Conservation (phyloP, 108 stramenopile species). For the Discostella pseudostelligera region DNA sequence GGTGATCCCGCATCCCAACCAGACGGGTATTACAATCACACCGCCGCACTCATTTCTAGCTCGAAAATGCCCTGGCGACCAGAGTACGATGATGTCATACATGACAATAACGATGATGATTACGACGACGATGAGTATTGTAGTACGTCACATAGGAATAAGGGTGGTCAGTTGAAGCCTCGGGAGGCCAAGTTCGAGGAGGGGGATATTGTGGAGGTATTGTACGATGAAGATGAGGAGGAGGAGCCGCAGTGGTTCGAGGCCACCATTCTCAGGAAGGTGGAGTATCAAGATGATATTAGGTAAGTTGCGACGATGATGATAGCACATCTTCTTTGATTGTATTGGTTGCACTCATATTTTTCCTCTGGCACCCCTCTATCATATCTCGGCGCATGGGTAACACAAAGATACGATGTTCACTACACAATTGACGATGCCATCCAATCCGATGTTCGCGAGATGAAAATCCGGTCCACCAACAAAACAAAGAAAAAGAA, state of each 20-base stretch:
- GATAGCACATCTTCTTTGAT: neutral
- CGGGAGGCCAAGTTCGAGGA: slow-evolving; percentile 60
- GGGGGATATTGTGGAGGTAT: slow-evolving; percentile 73
- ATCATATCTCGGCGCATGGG: slow-evolving; percentile 7
- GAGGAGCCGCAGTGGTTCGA: slow-evolving; percentile 64
- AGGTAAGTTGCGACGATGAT: slow-evolving; percentile 35
- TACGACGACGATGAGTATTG: slow-evolving; percentile 48
- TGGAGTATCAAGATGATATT: slow-evolving; percentile 62
- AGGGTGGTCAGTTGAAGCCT: slow-evolving; percentile 67
- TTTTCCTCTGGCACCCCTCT: slow-evolving; percentile 7
- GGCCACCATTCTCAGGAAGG: slow-evolving; percentile 59
- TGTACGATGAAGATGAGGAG: slow-evolving; percentile 58
- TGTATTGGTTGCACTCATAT: no score
- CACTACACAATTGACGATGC: slow-evolving; percentile 70
- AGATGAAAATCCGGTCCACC: slow-evolving; percentile 61
- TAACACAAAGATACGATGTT: slow-evolving; percentile 55
- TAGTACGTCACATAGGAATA: slow-evolving; percentile 42
- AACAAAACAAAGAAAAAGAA: slow-evolving; percentile 51
- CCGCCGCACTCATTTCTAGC: slow-evolving; percentile 32
- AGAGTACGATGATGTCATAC: slow-evolving; percentile 46
- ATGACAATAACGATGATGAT: slow-evolving; percentile 48
- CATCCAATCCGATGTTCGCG: slow-evolving; percentile 64
- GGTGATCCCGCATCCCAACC: slow-evolving; percentile 43
- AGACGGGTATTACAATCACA: slow-evolving; percentile 51
- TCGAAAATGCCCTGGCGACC: slow-evolving; percentile 46